Percentiles rank a stretch among this genome's conserved stretches.
Conservation (phyloP, 495 filamentous ascomycete species). For the Chaetomium tenue region DNA sequence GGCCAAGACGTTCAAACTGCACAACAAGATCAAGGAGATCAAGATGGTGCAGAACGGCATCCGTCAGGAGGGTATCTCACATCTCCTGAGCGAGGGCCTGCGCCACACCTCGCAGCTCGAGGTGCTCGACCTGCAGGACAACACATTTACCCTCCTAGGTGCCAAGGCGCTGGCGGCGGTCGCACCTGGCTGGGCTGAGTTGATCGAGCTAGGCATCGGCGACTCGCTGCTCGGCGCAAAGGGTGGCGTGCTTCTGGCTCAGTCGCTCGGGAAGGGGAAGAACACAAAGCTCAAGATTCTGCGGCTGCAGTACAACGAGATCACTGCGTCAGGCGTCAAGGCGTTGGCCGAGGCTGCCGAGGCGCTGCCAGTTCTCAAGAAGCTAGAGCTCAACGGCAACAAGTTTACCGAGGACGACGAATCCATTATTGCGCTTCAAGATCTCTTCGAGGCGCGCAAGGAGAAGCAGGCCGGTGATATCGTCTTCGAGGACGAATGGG, state of each 20-base stretch:
- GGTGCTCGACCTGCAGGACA: constrained; percentile 90
- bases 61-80: constrained; percentile 82
- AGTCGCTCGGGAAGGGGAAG: constrained; percentile 68
- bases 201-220: constrained; percentile 82
- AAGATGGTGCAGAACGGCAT: constrained; percentile 99
- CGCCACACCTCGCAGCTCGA: constrained; percentile 60
- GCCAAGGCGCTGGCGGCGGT: constrained; percentile 75
- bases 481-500: constrained; percentile 69
- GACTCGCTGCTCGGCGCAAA: constrained; percentile 82
- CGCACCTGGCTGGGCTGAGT: constrained; percentile 66
- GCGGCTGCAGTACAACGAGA: constrained; percentile 91
- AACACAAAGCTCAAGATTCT: constrained; percentile 76
- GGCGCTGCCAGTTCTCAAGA: constrained; percentile 67
- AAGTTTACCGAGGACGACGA: constrained; percentile 85
- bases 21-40: constrained; percentile 73
- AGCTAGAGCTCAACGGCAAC: constrained; percentile 94
- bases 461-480: constrained; percentile 59
- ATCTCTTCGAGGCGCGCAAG: constrained; percentile 57
- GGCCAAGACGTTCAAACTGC: constrained; percentile 79
- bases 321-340: constrained; percentile 69
- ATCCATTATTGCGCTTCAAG: constrained; percentile 50
- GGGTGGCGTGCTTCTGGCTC: constrained; percentile 69
- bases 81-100: constrained; percentile 74
- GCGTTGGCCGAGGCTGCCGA: constrained; percentile 63
- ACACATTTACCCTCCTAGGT: constrained; percentile 85